These are phyloP conservation scores for Vachellia collinsii DNA, from an alignment of 306 rosid species.

Conservation along the genomic window DNA sequence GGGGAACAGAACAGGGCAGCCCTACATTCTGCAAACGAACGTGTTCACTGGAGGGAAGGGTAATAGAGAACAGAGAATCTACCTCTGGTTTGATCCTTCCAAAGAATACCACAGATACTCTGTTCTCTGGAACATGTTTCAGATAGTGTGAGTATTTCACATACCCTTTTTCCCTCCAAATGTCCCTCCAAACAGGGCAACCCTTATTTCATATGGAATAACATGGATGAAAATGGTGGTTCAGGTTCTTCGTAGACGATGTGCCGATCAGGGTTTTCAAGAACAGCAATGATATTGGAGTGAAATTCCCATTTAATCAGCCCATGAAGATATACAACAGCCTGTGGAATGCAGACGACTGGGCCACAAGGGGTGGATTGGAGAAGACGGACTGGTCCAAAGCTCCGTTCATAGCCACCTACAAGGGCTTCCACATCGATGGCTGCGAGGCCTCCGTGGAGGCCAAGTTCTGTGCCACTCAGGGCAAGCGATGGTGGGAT, in stretches of 20 bases:
- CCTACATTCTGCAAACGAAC: constrained; percentile 83
- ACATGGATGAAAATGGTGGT: background rate
- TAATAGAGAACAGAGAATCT: constrained; percentile 86
- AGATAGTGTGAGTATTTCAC: constrained; percentile 61
- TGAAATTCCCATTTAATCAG: constrained; percentile 85
- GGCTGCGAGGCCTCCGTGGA: constrained; percentile 86
- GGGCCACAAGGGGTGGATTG: constrained; percentile 92
- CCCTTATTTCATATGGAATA: background rate
- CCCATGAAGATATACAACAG: constrained; percentile 95
- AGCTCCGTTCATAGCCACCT: constrained; percentile 81
- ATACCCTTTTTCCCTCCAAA: no score
- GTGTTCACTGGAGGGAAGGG: constrained; percentile 94
- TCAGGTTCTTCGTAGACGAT: constrained; percentile 83
- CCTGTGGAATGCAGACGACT: constrained; percentile 92
- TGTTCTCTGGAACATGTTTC: constrained; percentile 74
- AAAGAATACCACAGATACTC: constrained; percentile 74
- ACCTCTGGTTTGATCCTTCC: constrained; percentile 95
- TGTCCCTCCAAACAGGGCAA: no score
- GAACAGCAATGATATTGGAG: constrained; percentile 69
- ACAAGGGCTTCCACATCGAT: constrained; percentile 82
- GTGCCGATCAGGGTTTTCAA: constrained; percentile 84
- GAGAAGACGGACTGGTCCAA: constrained; percentile 94
- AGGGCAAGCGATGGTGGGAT: constrained; percentile 91
- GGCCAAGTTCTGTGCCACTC: constrained; percentile 72
- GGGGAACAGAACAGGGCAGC: constrained; percentile 94